Conservation (phyloP, 2,329 filamentous ascomycete species). For the Aspergillus candidus region DNA sequence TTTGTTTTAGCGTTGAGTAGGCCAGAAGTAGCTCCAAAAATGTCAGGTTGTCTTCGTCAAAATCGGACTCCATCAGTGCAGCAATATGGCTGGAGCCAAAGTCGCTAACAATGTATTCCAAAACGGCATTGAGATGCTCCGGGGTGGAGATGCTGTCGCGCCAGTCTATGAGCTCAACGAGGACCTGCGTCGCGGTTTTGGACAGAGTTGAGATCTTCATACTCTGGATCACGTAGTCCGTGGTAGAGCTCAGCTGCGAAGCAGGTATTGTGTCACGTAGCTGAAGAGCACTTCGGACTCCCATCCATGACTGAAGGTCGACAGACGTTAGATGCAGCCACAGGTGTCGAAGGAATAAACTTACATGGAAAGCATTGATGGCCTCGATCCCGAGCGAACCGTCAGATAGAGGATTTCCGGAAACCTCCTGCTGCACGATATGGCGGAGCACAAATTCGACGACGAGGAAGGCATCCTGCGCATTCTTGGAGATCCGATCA, state of each 20-base stretch:
- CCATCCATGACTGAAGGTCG: constrained; percentile 28
- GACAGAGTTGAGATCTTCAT: constrained; percentile 23
- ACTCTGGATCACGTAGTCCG: constrained; percentile 20
- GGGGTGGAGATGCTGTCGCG: constrained; percentile 21
- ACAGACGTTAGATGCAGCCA: constrained; percentile 5
- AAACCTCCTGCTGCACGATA: constrained; percentile 21
- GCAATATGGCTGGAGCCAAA: constrained; percentile 28
- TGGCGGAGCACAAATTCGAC: constrained; percentile 32
- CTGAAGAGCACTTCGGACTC: constrained; percentile 23
- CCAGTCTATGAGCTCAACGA: constrained; percentile 30
- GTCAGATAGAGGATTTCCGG: constrained; percentile 15
- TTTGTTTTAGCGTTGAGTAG: constrained; percentile 28
- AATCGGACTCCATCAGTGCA: constrained; percentile 30
- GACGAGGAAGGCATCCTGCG: constrained; percentile 32
- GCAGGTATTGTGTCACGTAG: constrained; percentile 16
- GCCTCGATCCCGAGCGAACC: constrained; percentile 26
- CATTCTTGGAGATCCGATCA: constrained; percentile 21
- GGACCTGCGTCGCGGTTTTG: constrained; percentile 26
- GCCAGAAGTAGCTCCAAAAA: constrained; percentile 37
- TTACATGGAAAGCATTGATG: constrained; percentile 33
- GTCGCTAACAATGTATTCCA: constrained; percentile 31
- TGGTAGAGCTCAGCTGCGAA: constrained; percentile 16
- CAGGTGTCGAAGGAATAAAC: constrained; percentile 4
- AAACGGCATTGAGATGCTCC: constrained; percentile 22
- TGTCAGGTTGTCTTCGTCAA: constrained; percentile 33